Evolutionary conservation across 164 flowering plant species (phyloP).

Genomic region (Amborella trichopoda): DNA sequence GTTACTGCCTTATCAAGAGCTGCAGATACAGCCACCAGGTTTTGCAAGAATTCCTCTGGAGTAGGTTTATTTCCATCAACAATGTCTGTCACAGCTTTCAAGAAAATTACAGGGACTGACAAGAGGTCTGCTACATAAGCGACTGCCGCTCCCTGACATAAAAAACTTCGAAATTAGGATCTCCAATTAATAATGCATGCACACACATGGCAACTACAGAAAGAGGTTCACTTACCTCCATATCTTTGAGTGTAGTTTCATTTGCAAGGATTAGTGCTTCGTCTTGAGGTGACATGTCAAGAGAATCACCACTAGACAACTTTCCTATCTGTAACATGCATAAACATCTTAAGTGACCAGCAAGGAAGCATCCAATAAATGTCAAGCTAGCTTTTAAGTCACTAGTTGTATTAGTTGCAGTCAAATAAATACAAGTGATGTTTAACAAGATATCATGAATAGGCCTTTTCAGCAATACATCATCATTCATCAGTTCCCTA

Average conservation of each 20-base stretch:
- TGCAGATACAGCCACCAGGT: conserved; percentile 65
- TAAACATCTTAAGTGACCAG: too few relatives aligned
- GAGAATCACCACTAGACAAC: conserved; percentile 90
- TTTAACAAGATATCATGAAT: too few relatives aligned
- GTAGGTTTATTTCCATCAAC: conserved; percentile 91
- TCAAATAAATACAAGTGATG: too few relatives aligned
- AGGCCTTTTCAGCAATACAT: too few relatives aligned
- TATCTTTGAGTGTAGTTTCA: conserved; percentile 88
- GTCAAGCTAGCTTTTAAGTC: too few relatives aligned
- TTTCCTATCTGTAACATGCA: conserved; percentile 68
- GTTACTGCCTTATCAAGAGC: conserved; percentile 57
- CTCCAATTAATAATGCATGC: too few relatives aligned
- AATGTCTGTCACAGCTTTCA: conserved; percentile 87
- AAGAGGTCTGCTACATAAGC: conserved; percentile 79
- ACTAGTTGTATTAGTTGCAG: too few relatives aligned
- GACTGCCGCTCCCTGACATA: conserved; percentile 78
- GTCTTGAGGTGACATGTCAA: conserved; percentile 88
- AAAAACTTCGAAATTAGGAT: too few relatives aligned
- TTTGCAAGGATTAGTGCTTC: conserved; percentile 69
- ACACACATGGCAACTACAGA: background rate
- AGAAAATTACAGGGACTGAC: conserved; percentile 62
- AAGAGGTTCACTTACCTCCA: conserved; percentile 57
- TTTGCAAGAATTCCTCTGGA: conserved; percentile 77
- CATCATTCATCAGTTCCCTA: too few relatives aligned
- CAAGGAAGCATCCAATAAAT: too few relatives aligned